phyloP scores from a whole-genome alignment of 768 basidiomycete genomes.

The Scleroderma bovista region DNA sequence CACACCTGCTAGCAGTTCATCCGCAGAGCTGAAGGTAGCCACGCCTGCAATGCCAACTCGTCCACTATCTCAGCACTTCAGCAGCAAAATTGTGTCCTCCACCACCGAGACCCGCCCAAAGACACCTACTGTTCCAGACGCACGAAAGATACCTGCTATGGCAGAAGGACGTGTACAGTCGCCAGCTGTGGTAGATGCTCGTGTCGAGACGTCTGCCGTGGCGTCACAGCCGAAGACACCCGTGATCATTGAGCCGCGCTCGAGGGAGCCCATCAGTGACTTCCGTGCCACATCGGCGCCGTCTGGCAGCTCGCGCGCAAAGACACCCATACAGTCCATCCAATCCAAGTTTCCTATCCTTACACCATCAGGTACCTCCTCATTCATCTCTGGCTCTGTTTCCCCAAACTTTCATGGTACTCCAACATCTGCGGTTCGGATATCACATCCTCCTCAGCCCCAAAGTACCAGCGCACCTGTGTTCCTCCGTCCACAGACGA shows the following conservation, averaged over 20 bases:
- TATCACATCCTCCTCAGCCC: slow-evolving; percentile 39
- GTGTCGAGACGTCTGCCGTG: slow-evolving; percentile 2
- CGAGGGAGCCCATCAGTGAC: slow-evolving; percentile 15
- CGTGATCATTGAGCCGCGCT: slow-evolving; percentile 8
- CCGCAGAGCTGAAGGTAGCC: slow-evolving; percentile 12
- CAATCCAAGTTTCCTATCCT: slow-evolving; percentile 13
- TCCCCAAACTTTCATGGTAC: slow-evolving; percentile 23
- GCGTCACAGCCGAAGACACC: slow-evolving; percentile 14
- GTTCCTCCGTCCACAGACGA: slow-evolving; percentile 45
- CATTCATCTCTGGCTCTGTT: slow-evolving; percentile 24
- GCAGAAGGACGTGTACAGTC: slow-evolving; percentile 18
- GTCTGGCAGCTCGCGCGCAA: slow-evolving; percentile 11
- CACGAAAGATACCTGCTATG: slow-evolving; percentile 1
- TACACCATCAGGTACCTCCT: slow-evolving; percentile 25
- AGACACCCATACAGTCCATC: slow-evolving; percentile 11
- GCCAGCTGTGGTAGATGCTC: slow-evolving; percentile 1
- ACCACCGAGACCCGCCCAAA: slow-evolving; percentile 7
- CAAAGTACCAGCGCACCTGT: slow-evolving; percentile 46
- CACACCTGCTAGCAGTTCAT: slow-evolving; percentile 30
- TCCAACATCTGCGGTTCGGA: slow-evolving; percentile 30
- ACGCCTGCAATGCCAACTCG: slow-evolving; percentile 12
- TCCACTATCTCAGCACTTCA: slow-evolving; percentile 17
- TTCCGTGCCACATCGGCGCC: slow-evolving; percentile 14
- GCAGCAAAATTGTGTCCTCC: slow-evolving; percentile 4
- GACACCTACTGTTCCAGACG: not conserved